Conservation (phyloP, 768 basidiomycete genomes). For the Lentinula raphanica region DNA sequence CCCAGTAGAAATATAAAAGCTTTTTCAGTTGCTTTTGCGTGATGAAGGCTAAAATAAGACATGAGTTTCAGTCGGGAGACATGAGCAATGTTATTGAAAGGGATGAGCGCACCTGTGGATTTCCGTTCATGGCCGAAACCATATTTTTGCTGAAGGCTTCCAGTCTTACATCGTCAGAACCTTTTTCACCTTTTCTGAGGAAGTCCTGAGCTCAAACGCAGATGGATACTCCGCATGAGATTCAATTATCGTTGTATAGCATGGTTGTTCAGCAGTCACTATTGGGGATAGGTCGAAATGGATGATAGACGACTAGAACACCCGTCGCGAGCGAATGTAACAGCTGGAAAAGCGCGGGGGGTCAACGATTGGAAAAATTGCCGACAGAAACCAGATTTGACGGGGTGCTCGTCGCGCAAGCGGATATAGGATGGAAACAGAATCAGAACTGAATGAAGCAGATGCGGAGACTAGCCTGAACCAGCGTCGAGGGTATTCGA, state of each 20-base stretch:
- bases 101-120: neutral
- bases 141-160: conserved; percentile 83
- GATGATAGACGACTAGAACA: neutral
- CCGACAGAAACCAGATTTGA: no score
- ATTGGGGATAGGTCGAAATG: neutral
- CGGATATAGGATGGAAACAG: neutral
- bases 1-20: conserved; percentile 92
- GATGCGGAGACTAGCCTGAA: no score
- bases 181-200: conserved; percentile 97
- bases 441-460: no score
- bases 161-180: conserved; percentile 93
- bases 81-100: conserved; percentile 16
- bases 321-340: neutral
- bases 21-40: conserved; percentile 97
- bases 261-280: conserved; percentile 53
- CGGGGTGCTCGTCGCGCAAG: neutral
- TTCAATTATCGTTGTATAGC: conserved; percentile 77
- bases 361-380: no score
- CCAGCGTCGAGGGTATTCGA: no score
- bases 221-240: conserved; percentile 70
- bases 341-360: no score
- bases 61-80: neutral
- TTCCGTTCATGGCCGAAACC: conserved; percentile 70
- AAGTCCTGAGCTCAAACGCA: conserved; percentile 73
- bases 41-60: conserved; percentile 78